Evolutionary conservation across 2,329 filamentous ascomycete species (phyloP), one percentile per base, ranked within the genome.

Genomic region (Fusarium kyushuense): DNA sequence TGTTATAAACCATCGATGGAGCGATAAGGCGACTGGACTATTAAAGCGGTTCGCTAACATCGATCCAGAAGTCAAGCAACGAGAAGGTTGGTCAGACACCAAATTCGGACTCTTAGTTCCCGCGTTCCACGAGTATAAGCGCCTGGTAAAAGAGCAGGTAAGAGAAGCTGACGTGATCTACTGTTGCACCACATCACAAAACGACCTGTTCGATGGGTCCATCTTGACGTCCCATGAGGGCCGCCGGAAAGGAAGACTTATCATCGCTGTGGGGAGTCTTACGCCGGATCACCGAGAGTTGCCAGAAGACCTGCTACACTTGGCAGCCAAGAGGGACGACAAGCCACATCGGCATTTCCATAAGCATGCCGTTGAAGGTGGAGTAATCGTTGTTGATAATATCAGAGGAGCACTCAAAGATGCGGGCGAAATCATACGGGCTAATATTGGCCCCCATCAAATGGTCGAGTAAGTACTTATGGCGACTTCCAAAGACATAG

Each of bases 371-470:
- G 76, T 82, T 4, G 89, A 91, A 69, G 89, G 88, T 0, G 88
- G 88, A 1, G 88, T 87, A 16, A 83, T 93, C 27, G 84, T 92
- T 7, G 91, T 93, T 7, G 91, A 93, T 74, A 94, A 91, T 12
- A 83, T 97, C 0, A 90, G 93, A 29, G 92, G 92, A 0, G 94
- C 91, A 45, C 77, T 97, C 42, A 89, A 90, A 71, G 93, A 97
- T 76, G 92, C 94, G 0, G 95, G 95, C 0, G 95, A 98, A 81
- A 83, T 98, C 47, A 90, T 96, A 12, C 88, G 93, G 69, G 92
- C 93, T 0, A 89, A 89, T 0, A 82, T 97, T 29, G 84, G 84
- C 23, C 89, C 92, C 0, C 85, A 89, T 45, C 90, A 96, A 71
- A 85, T 97, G 5, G 92, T 97, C 1, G 95, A 97, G 86, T 88